Conservation (phyloP, 768 basidiomycete genomes). For the Mrakia gelida region DNA sequence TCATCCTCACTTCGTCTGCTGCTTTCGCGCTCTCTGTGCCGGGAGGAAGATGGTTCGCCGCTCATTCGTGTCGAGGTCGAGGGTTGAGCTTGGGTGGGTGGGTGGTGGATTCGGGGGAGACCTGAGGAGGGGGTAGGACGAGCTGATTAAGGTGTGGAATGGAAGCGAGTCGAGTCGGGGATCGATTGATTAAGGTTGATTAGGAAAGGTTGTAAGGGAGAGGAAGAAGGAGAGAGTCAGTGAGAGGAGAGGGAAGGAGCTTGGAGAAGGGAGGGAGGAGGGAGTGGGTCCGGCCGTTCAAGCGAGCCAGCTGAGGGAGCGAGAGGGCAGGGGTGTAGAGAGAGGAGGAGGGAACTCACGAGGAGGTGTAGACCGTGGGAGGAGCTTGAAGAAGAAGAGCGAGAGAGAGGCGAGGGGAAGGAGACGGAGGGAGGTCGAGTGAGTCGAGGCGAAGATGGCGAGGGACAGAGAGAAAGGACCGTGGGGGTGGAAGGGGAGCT, state of each 20-base stretch:
- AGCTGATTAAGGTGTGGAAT: background rate
- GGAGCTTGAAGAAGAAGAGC: background rate
- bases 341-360: background rate
- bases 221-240: background rate
- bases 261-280: background rate
- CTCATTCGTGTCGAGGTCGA: background rate
- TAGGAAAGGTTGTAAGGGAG: background rate
- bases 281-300: background rate
- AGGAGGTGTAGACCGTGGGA: background rate
- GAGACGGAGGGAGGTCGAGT: no score
- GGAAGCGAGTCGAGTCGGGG: no score
- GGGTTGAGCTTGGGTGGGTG: background rate
- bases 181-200: background rate
- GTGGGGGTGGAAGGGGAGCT: background rate
- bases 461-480: background rate
- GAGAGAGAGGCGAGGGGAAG: background rate
- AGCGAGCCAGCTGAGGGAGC: background rate
- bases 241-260: background rate
- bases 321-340: background rate
- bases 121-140: background rate
- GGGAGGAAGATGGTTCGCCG: background rate
- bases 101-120: background rate
- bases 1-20: slow-evolving; percentile 4
- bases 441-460: background rate
- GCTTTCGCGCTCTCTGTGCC: background rate